Evolutionary conservation across 1,139 yeast genomes (phyloP), one percentile per base, ranked within the genome.

Genomic region (Geotrichum klebahnii): DNA sequence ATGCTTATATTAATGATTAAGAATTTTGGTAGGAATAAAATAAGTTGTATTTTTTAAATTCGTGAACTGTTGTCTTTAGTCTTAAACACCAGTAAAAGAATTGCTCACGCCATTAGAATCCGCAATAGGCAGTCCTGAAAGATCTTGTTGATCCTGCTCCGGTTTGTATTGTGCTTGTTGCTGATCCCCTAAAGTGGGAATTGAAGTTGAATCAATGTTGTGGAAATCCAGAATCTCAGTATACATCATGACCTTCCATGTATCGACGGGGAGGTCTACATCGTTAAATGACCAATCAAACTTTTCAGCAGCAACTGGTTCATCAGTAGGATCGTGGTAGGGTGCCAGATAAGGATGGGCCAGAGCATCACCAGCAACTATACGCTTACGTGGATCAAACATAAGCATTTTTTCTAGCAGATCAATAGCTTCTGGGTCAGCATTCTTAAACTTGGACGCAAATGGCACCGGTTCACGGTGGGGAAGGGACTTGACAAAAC

Each of bases 221-320:
- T 92, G 98, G 77, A 90, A 92, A 67, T 90, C 97, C 59, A 92
- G 75, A 56, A 92, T 92, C 70, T 92, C 98, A 47, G 95, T 84
- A 70, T 92, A 92, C 96, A 92, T 92, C 98, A 92, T 92, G 26
- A 90, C 96, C 71, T 96, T 82, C 98, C 98, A 92, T 10, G 96
- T 88, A 64, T 92, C 97, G 20, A 92, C 95, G 1, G 98, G 97
- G 61, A 92, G 76, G 69, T 92, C 98, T 0, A 97, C 97, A 63
- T 94, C 97, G 67, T 92, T 92, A 69, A 92, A 92, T 63, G 95
- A 84, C 99, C 99, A 92, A 70, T 92, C 98, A 62, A 92, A 92
- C 67, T 86, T 86, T 57, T 83, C 86, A 48, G 83, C 89, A 46
- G 98, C 96, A 3, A 80, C 84, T 1, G 99, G 99, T 70, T 92